These are phyloP conservation scores for Schrenkiella parvula DNA, from an alignment of 345 rosid species.

Conservation along the genomic window DNA sequence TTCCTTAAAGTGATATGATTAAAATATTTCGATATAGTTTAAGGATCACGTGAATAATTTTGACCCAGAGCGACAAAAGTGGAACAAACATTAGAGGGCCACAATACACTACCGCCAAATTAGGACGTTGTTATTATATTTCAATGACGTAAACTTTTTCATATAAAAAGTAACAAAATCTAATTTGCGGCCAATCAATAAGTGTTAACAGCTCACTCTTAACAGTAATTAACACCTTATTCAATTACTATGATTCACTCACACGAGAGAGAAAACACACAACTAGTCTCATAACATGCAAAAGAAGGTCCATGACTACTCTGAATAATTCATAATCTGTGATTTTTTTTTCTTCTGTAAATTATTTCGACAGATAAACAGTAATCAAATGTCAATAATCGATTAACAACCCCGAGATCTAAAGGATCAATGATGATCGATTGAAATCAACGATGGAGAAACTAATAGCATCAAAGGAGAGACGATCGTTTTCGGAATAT, in stretches of 20 bases:
- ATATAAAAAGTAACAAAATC: background rate
- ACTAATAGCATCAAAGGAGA: background rate
- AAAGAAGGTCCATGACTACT: background rate
- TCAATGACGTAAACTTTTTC: background rate
- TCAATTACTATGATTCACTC: background rate
- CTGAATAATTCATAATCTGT: background rate
- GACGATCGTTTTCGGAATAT: background rate
- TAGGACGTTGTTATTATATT: background rate
- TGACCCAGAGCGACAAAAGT: background rate
- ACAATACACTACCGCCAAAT: slow-evolving; percentile 17
- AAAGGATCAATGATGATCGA: background rate
- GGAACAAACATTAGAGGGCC: slow-evolving; percentile 17
- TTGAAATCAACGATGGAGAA: too few relatives aligned
- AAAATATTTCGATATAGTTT: background rate
- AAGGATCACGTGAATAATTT: slow-evolving; percentile 13
- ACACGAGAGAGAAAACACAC: background rate
- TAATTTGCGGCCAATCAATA: background rate
- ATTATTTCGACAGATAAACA: background rate
- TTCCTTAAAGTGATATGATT: background rate
- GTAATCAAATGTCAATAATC: background rate
- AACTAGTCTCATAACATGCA: background rate
- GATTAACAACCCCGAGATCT: too few relatives aligned
- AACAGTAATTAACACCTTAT: background rate
- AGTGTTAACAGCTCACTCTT: slow-evolving; percentile 27
- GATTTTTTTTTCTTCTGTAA: background rate